Evolutionary conservation across 768 basidiomycete species (phyloP), one percentile per base, ranked within the genome.

Genomic region (Plicaturopsis crispa): DNA sequence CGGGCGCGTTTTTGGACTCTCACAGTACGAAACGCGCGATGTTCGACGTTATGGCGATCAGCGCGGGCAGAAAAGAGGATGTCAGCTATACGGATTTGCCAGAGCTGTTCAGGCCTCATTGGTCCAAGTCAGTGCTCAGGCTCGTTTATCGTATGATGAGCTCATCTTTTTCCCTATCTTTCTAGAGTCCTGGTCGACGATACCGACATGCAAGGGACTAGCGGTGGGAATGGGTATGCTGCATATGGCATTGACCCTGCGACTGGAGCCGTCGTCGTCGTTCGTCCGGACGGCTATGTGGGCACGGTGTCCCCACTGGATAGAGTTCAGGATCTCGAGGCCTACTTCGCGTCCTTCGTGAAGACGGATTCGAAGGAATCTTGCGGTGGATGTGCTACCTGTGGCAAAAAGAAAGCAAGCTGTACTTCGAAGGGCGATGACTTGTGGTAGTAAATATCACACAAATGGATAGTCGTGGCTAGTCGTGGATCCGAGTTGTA

Each of bases 131-230:
- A 38, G 67, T 61, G 39, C 6, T 31, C 30, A 12, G 24, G 12
- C 23, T 31, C 2, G 33, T 10, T 6, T 42, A 6, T 43, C 28
- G 13, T 4, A 13, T 8, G 7, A 23, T 48, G 4, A 24, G 10
- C 14, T 28, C 26, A 28, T 28, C 26, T 14, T 19, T 22, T 38
- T 17, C 17, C 12, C 31, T 13, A 11, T 24, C 16, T 3, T 40
- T 28, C 10, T 14, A 84, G 82, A 54, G 70, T 79, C 5, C 61
- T 78, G 21, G 60, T 80, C 10, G 83, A 85, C 42, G 79, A 78
- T 40, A 53, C 46, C 2, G 70, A 76, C 42, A 42, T 68, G 22
- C 57, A 53, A 12, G 69, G 67, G 3, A 50, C 38, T 4, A 50
- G 60, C 16, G 77, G 63, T 13, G 62, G 63, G 6, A 44, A 44